Evolutionary conservation across 2,329 filamentous ascomycete species (phyloP), one percentile per base, ranked within the genome.

Genomic region (Nigrospora osmanthi): DNA sequence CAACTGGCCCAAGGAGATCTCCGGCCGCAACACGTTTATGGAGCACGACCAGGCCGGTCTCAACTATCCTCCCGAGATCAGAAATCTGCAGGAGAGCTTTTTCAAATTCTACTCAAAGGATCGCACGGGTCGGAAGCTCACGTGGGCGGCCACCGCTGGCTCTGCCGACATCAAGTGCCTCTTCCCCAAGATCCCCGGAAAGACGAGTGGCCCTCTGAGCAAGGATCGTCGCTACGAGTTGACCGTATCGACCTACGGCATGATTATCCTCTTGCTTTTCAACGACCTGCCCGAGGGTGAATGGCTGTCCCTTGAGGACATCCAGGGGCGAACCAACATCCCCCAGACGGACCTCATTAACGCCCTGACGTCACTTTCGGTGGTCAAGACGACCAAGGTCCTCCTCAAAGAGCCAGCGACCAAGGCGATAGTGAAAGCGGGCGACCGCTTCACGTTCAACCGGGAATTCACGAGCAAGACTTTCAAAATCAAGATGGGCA

Each of bases 1-100:
- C 63, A 91, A 89, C 60, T 98, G 93, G 93, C 93, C 93, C 2
- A 80, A 89, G 53, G 90, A 96, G 55, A 80, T 89, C 12, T 89
- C 96, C 81, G 82, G 84, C 9, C 62, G 79, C 48, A 54, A 73
- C 61, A 55, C 76, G 67, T 56, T 76, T 65, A 54, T 76, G 62
- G 68, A 72, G 35, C 69, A 70, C 14, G 69, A 66, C 48, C 48
- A 60, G 59, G 48, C 67, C 61, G 55, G 71, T 59, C 89, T 86
- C 69, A 83, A 80, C 44, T 96, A 85, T 60, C 89, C 91, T 0
- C 64, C 76, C 0, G 80, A 85, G 34, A 79, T 97, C 41, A 80
- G 86, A 48, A 76, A 74, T 11, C 72, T 95, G 44, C 89, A 90
- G 62, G 77, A 85, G 19, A 90, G 87, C 54, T 95, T 97, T 56